These are phyloP conservation scores for Bromus sterilis DNA, from an alignment of 176 grass and related monocot species.

Conservation along the genomic window DNA sequence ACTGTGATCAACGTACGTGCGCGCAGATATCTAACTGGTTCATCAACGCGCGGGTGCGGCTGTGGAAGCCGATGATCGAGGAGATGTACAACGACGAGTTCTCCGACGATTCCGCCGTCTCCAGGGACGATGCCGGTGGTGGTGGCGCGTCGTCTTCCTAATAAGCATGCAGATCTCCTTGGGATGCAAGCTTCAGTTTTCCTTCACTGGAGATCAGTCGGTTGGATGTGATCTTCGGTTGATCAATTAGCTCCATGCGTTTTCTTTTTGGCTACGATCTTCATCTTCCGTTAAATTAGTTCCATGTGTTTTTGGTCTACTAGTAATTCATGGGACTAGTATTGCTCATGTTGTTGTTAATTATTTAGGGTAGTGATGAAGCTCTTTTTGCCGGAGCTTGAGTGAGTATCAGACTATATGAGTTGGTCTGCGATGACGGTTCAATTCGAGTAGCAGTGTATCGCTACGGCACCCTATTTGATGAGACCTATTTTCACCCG, in stretches of 20 bases:
- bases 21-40: slow-evolving; percentile 96
- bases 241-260: too few relatives aligned
- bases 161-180: background rate
- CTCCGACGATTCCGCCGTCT: slow-evolving; percentile 29
- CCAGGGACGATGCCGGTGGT: background rate
- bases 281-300: background rate
- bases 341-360: background rate
- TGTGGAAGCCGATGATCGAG: slow-evolving; percentile 99
- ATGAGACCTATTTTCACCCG: background rate
- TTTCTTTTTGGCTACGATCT: background rate
- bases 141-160: slow-evolving; percentile 6
- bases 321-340: background rate
- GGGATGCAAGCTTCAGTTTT: background rate
- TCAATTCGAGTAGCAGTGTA: background rate
- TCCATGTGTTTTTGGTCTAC: background rate
- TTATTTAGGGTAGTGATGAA: background rate
- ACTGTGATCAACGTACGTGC: background rate
- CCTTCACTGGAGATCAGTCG: background rate
- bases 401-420: background rate
- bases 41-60: slow-evolving; percentile 85
- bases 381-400: slow-evolving; percentile 13
- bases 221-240: background rate
- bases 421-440: background rate
- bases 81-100: slow-evolving; percentile 96
- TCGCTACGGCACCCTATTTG: background rate